Percentiles rank a stretch among this genome's conserved stretches.
Evolutionary conservation across 257 asterid genomes (phyloP).

Genomic region (Primulina eburnea): DNA sequence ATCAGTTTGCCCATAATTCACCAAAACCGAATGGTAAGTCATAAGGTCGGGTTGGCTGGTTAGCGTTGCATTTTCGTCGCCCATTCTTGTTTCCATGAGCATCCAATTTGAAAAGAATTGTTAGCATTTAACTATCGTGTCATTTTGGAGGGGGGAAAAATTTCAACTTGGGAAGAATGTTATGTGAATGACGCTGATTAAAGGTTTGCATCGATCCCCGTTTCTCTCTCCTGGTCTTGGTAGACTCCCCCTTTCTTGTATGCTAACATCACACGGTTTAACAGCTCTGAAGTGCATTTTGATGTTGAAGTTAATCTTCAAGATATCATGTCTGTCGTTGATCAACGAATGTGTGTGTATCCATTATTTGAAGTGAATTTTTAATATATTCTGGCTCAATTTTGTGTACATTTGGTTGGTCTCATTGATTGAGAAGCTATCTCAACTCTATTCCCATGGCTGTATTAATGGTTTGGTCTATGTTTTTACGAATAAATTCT

Average conservation of each 20-base stretch:
- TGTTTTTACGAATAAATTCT: not conserved
- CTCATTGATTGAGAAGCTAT: not conserved
- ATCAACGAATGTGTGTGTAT: not conserved
- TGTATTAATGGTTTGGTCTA: not conserved
- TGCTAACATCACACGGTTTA: not conserved
- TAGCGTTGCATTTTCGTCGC: not conserved
- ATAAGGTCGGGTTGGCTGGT: conserved; percentile 21
- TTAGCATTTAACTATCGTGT: not conserved
- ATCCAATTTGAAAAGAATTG: conserved; percentile 12
- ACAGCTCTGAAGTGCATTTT: too few relatives aligned
- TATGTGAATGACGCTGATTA: not conserved
- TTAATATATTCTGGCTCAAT: not conserved
- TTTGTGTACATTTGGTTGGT: not conserved
- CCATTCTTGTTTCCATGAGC: conserved; percentile 18
- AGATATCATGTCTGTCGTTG: not conserved
- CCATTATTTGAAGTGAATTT: not conserved
- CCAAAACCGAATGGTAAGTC: conserved; percentile 48
- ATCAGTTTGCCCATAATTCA: conserved; percentile 42
- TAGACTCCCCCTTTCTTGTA: not conserved
- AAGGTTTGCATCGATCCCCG: not conserved
- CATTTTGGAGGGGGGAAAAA: not conserved
- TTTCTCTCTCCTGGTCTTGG: not conserved
- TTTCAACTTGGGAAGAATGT: not conserved
- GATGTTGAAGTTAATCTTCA: not conserved
- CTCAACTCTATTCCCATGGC: not conserved